Evolutionary conservation across 768 basidiomycete genomes (phyloP).

Genomic region (Pleurotus eryngii): DNA sequence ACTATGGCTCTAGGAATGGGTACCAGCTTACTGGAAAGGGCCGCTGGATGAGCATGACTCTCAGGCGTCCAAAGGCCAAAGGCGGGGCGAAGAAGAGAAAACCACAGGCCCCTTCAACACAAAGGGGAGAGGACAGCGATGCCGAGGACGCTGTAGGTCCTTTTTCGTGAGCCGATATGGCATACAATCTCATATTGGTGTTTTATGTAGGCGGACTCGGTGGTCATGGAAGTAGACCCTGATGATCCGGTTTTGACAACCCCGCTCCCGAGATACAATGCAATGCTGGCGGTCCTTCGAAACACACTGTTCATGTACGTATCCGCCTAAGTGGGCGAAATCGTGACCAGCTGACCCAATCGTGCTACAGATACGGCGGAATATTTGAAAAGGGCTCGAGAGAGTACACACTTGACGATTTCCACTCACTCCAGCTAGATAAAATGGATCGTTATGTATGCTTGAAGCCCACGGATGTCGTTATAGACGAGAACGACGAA

Average conservation of each 20-base stretch:
- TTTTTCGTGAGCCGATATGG: background rate
- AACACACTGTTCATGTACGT: constrained; percentile 86
- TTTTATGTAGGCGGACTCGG: background rate
- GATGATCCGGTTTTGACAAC: constrained; percentile 63
- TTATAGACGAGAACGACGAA: constrained; percentile 60
- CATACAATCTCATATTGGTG: background rate
- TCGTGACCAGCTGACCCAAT: too few species aligned
- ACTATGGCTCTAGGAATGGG: constrained; percentile 54
- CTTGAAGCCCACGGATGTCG: constrained; percentile 61
- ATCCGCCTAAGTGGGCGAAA: background rate
- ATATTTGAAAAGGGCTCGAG: constrained; percentile 80
- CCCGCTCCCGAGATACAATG: constrained; percentile 78
- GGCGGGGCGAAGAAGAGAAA: constrained; percentile 43
- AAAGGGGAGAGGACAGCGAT: constrained; percentile 16
- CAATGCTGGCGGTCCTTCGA: constrained; percentile 81
- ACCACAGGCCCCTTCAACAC: constrained; percentile 11
- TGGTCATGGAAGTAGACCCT: constrained; percentile 30
- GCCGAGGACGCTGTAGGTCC: constrained; percentile 12
- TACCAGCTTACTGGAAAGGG: constrained; percentile 76
- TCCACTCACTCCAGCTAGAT: constrained; percentile 75
- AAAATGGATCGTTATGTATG: constrained; percentile 80
- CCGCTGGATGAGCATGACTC: constrained; percentile 72
- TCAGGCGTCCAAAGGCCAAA: constrained; percentile 68
- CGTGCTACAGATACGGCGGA: constrained; percentile 68
- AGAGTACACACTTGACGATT: constrained; percentile 91